Evolutionary conservation across 768 basidiomycete genomes (phyloP).

Genomic region (Pholiota molesta): DNA sequence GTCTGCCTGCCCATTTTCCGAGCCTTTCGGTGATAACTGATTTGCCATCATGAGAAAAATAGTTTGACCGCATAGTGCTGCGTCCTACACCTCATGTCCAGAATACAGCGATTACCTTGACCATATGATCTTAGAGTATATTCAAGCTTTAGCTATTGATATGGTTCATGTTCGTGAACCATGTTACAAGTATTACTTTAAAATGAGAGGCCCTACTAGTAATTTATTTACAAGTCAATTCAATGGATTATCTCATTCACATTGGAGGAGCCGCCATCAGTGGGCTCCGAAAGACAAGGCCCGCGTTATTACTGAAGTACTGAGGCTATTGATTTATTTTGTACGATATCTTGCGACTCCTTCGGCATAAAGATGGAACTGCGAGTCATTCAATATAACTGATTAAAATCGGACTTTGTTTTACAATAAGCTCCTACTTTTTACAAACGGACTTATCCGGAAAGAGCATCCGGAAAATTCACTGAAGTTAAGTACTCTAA

Average conservation of each 20-base stretch:
- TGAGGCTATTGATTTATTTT: neutral
- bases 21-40: slow-evolving; percentile 19
- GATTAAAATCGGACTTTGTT: neutral
- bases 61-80: neutral
- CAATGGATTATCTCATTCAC: slow-evolving; percentile 1
- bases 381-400: neutral
- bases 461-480: neutral
- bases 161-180: neutral
- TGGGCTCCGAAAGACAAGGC: slow-evolving; percentile 6
- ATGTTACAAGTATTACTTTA: neutral
- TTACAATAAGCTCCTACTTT: neutral
- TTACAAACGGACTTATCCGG: slow-evolving; percentile 10
- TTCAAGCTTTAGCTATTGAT: neutral
- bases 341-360: slow-evolving; percentile 13
- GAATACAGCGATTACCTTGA: neutral
- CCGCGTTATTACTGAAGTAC: neutral
- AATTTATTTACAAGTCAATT: neutral
- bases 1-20: slow-evolving; percentile 15
- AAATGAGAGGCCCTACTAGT: neutral
- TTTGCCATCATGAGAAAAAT: slow-evolving; percentile 17
- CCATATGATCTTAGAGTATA: neutral
- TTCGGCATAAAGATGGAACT: slow-evolving; percentile 11
- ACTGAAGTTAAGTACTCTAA: neutral
- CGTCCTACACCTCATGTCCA: neutral
- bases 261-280: neutral